Conservation (phyloP, 495 filamentous ascomycete genomes). For the Daldinia concentrica region DNA sequence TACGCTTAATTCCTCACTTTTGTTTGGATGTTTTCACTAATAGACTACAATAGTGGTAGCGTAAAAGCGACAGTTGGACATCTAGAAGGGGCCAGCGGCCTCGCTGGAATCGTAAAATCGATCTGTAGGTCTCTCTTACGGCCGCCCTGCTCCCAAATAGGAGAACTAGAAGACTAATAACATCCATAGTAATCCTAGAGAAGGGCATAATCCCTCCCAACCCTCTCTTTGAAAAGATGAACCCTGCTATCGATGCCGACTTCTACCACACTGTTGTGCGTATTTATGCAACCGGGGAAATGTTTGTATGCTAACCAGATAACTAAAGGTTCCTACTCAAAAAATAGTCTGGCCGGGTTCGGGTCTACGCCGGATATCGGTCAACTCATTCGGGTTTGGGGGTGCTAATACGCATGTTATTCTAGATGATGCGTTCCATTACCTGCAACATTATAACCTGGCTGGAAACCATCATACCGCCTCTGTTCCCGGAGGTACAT, state of each 20-base stretch:
- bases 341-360: conserved; percentile 38
- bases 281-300: not conserved
- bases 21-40: not conserved
- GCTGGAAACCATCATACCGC: conserved; percentile 6
- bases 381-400: conserved; percentile 68
- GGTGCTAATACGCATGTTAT: conserved; percentile 67
- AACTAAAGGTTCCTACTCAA: conserved; percentile 39
- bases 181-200: conserved; percentile 55
- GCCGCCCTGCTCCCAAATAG: not conserved
- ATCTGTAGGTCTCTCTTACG: conserved; percentile 7
- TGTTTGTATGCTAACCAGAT: not conserved
- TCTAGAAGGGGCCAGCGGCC: conserved; percentile 59
- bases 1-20: not conserved
- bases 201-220: conserved; percentile 55
- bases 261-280: conserved; percentile 32
- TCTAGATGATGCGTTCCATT: conserved; percentile 53
- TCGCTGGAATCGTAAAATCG: conserved; percentile 64
- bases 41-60: conserved; percentile 48
- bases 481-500: not conserved
- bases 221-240: conserved; percentile 57
- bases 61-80: conserved; percentile 67
- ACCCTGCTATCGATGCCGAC: conserved; percentile 50
- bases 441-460: conserved; percentile 7
- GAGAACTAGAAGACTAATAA: not conserved
- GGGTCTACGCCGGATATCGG: conserved; percentile 52